Conservation (phyloP, 805 yeast genomes). For the Candida sanyiensis region DNA sequence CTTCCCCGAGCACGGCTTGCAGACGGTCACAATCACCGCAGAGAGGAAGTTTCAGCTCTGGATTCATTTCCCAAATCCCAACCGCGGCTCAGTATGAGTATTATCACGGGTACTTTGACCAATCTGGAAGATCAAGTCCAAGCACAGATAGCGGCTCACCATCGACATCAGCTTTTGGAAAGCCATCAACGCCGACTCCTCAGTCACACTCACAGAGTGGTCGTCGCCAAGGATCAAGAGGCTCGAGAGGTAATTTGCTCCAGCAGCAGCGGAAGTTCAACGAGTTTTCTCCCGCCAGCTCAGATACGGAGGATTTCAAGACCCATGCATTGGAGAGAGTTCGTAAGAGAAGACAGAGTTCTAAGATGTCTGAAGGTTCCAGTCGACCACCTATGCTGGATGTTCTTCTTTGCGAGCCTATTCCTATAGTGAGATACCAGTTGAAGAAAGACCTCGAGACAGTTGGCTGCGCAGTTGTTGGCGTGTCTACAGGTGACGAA, state of each 20-base stretch:
- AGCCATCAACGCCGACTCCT: conserved; percentile 21
- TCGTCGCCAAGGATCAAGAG: conserved; percentile 11
- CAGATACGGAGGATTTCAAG: conserved; percentile 60
- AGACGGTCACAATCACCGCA: conserved; percentile 31
- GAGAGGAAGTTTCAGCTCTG: conserved; percentile 19
- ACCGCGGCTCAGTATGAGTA: conserved; percentile 27
- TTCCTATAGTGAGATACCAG: conserved; percentile 72
- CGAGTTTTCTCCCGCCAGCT: conserved; percentile 45
- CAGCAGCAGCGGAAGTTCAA: conserved; percentile 26
- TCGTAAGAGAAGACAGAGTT: conserved; percentile 48
- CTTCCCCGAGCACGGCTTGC: conserved; percentile 35
- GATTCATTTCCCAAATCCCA: conserved; percentile 17
- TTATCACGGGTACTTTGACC: conserved; percentile 18
- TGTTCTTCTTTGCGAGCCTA: conserved; percentile 79
- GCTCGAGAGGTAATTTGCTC: conserved; percentile 20
- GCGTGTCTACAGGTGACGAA: conserved; percentile 77
- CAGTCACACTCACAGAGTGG: conserved; percentile 8
- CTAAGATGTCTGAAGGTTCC: conserved; percentile 28
- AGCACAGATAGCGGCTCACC: conserved; percentile 29
- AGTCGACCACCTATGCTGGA: conserved; percentile 40
- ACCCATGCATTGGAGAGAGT: conserved; percentile 46
- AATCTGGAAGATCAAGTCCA: conserved; percentile 31
- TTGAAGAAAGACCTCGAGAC: conserved; percentile 57
- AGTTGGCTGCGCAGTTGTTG: conserved; percentile 74
- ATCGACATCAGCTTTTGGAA: conserved; percentile 15